Base-by-base conservation (phyloP, 768 basidiomycete genomes). In the Chalciporus piperatus region DNA sequence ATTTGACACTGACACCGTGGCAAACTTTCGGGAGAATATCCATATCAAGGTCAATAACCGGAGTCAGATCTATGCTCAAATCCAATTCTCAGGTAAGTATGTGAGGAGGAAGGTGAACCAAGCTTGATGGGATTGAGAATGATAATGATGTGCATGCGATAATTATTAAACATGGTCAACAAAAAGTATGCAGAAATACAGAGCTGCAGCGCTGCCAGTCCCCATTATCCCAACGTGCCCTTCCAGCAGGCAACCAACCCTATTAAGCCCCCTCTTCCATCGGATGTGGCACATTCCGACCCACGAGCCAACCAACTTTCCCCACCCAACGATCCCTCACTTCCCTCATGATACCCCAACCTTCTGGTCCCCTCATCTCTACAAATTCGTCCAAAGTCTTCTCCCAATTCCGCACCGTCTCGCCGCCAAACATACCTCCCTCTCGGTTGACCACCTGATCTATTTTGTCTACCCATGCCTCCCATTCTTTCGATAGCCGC, bases 281-380 rank as follows among this genome's bases (percentile, higher is more conserved):
- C 50, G 63, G 52, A 17, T 69, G 67, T 19, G 57, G 16, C 39
- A 60, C 65, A 19, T 50, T 69, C 51, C 67, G 65, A 4, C 87
- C 85, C 8, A 88, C 83, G 30, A 89, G 64, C 90, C 91, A 92
- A 2, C 90, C 89, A 22, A 89, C 88, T 61, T 81, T 86, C 14
- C 65, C 57, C 14, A 91, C 79, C 88, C 89, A 92, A 30, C 72
- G 70, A 63, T 92, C 85, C 53, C 80, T 68, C 19, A 82, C 65
- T 13, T 72, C 70, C 58, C 72, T 68, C 71, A 81, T 70, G 38
- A 65, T 62, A 25, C 68, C 63, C 62, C 73, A 66, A 7, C 74
- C 76, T 46, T 76, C 63, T 2, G 62, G 64, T 0, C 71, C 72
- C 53, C 82, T 81, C 17, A 72, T 71, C 35, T 77, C 77, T 5